Evolutionary conservation across 2,329 filamentous ascomycete species (phyloP).

Genomic region (Xylaria sp.): DNA sequence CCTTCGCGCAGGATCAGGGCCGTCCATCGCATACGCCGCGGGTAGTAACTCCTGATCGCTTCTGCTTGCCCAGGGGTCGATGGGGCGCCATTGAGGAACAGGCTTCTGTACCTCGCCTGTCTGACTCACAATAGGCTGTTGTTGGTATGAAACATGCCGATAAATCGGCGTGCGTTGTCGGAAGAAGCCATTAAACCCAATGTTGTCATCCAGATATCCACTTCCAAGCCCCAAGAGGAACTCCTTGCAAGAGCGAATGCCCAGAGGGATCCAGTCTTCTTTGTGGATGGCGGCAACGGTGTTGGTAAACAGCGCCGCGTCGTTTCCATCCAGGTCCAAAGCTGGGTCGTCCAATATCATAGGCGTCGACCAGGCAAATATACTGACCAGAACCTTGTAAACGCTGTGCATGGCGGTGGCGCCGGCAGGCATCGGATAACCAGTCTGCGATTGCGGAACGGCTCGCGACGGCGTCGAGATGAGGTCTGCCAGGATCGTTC

Average conservation of each 20-base stretch:
- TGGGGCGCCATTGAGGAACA: slow-evolving; percentile 43
- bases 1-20: slow-evolving; percentile 39
- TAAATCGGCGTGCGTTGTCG: slow-evolving; percentile 42
- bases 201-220: slow-evolving; percentile 42
- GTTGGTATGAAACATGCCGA: slow-evolving; percentile 35
- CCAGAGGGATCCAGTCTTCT: slow-evolving; percentile 50
- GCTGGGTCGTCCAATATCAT: slow-evolving; percentile 49
- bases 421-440: slow-evolving; percentile 29
- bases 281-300: slow-evolving; percentile 50
- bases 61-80: slow-evolving; percentile 43
- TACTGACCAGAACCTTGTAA: slow-evolving; percentile 54
- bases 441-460: slow-evolving; percentile 31
- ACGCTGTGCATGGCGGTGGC: slow-evolving; percentile 49
- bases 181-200: slow-evolving; percentile 46
- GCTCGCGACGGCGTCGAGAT: slow-evolving; percentile 38
- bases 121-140: slow-evolving; percentile 38
- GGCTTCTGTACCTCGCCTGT: slow-evolving; percentile 42
- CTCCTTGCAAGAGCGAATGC: slow-evolving; percentile 51
- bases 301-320: slow-evolving; percentile 47
- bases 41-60: slow-evolving; percentile 32
- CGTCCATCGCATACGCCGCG: slow-evolving; percentile 31
- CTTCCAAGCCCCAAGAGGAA: slow-evolving; percentile 55
- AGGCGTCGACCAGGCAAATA: slow-evolving; percentile 49
- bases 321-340: slow-evolving; percentile 47
- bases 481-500: slow-evolving; percentile 55